phyloP scores from a whole-genome alignment of 805 yeast genomes.

The Sugiyamaella chiloensis region DNA sequence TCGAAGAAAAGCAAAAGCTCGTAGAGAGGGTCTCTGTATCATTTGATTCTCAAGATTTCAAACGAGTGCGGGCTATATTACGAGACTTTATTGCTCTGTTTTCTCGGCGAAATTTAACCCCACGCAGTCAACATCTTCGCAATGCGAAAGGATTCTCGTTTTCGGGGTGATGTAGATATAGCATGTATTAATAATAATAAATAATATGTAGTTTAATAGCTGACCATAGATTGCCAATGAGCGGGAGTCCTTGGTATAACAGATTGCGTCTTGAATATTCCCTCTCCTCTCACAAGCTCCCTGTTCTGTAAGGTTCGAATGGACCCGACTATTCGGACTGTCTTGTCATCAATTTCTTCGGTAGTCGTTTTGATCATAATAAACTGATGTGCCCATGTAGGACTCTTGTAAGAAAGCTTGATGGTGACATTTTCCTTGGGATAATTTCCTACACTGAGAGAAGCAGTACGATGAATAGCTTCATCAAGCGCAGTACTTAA shows the following conservation, averaged over 20 bases:
- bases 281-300: conserved; percentile 43
- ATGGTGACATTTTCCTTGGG: conserved; percentile 29
- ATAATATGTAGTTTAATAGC: background rate
- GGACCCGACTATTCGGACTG: conserved; percentile 35
- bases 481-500: conserved; percentile 79
- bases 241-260: background rate
- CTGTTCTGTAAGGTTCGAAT: conserved; percentile 54
- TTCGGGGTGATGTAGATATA: conserved; percentile 9
- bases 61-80: conserved; percentile 67
- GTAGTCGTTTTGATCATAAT: conserved; percentile 58
- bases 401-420: conserved; percentile 53
- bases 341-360: conserved; percentile 17
- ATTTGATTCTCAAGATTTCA: conserved; percentile 57
- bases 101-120: conserved; percentile 64
- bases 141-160: conserved; percentile 5
- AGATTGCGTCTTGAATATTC: conserved; percentile 7
- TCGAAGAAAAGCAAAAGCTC: conserved; percentile 65
- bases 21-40: conserved; percentile 32
- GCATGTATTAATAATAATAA: background rate
- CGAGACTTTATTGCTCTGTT: conserved; percentile 84
- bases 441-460: conserved; percentile 13
- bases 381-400: conserved; percentile 77
- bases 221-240: background rate
- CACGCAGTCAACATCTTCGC: conserved; percentile 29
- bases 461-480: conserved; percentile 40